Percentiles rank a stretch among this genome's conserved stretches.
Conservation (phyloP, 768 basidiomycete genomes). For the Tephrocybe sp. region DNA sequence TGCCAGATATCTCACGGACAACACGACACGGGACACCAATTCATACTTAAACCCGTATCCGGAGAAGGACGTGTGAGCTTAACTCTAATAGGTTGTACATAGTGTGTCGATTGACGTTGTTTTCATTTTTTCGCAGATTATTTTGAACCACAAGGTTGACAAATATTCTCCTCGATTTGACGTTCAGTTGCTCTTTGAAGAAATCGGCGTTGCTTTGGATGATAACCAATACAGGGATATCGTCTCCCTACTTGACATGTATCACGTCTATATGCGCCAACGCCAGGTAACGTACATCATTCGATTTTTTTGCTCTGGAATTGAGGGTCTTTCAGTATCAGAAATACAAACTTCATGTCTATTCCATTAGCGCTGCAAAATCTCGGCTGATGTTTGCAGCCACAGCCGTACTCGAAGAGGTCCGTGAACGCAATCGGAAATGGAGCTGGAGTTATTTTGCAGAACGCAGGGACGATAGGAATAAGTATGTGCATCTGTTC, state of each 20-base stretch:
- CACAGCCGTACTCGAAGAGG: constrained; percentile 74
- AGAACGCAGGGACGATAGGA: constrained; percentile 84
- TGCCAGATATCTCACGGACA: constrained; percentile 43
- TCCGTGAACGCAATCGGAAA: constrained; percentile 76
- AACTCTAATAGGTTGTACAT: background rate
- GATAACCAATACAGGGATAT: constrained; percentile 92
- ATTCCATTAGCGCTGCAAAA: constrained; percentile 54
- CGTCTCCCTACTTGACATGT: constrained; percentile 93
- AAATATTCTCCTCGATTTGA: constrained; percentile 81
- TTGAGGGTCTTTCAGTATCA: constrained; percentile 59
- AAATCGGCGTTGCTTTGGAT: constrained; percentile 90
- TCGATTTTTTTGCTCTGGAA: constrained; percentile 5
- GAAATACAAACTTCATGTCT: constrained; percentile 70
- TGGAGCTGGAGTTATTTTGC: constrained; percentile 95
- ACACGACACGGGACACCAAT: constrained; percentile 73
- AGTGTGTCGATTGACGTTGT: background rate
- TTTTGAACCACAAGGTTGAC: constrained; percentile 78
- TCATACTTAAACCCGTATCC: constrained; percentile 91
- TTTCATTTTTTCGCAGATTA: constrained; percentile 46
- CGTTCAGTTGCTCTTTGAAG: constrained; percentile 83
- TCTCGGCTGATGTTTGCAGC: constrained; percentile 78
- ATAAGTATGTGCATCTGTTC: constrained; percentile 80
- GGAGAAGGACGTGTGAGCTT: constrained; percentile 81
- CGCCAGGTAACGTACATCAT: constrained; percentile 52
- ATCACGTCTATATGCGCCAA: constrained; percentile 89